Conservation (phyloP, 83 land plant genomes). For the Thuja plicata region DNA sequence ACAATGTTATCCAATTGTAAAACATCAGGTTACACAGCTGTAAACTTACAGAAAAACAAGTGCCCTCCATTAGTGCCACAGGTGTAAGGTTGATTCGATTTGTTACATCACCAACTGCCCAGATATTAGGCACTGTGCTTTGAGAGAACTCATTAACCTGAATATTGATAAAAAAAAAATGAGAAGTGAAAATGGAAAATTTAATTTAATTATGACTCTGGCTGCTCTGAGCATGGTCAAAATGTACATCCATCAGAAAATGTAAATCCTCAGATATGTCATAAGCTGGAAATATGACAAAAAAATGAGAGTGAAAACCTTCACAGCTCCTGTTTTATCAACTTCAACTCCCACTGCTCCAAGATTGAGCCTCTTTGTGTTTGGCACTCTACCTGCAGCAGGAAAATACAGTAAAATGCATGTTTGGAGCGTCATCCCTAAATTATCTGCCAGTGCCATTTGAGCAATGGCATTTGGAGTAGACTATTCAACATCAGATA, state of each 20-base stretch:
- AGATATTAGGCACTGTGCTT: constrained; percentile 81
- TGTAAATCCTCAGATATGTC: background rate
- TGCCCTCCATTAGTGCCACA: constrained; percentile 92
- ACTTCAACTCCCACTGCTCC: constrained; percentile 83
- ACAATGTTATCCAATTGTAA: background rate
- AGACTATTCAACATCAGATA: background rate
- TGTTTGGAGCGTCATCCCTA: background rate
- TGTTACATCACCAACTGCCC: constrained; percentile 98
- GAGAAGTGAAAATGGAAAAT: background rate
- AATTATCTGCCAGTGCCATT: background rate
- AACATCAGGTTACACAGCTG: background rate
- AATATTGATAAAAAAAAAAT: constrained; percentile 8
- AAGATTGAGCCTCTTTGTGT: constrained; percentile 75
- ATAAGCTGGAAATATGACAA: background rate
- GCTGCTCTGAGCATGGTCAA: background rate
- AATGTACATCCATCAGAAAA: background rate
- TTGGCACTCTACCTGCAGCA: constrained; percentile 69
- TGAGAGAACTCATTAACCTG: constrained; percentile 92
- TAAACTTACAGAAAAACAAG: constrained; percentile 80
- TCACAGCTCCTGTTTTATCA: constrained; percentile 73
- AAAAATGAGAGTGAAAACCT: constrained; percentile 40
- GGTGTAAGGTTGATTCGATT: constrained; percentile 94
- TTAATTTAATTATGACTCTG: background rate
- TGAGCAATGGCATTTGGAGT: background rate
- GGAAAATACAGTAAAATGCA: background rate